Base-by-base conservation (phyloP, 352 stramenopile genomes). In the Pythium aquatile region DNA sequence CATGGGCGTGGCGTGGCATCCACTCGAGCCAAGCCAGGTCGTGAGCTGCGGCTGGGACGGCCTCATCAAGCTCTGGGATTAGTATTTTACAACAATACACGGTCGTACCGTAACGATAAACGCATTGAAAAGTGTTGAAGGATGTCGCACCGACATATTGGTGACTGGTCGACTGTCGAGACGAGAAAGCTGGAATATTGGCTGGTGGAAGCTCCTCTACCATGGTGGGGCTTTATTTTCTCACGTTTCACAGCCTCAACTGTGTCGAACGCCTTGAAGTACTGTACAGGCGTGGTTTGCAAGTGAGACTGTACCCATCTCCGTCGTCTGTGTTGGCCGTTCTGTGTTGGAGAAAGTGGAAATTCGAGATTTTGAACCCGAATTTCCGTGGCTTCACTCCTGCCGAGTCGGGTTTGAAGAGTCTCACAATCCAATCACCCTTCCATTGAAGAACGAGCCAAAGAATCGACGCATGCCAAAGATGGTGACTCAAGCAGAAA, bases 21-120 rank as follows among this genome's bases (percentile, higher is more conserved):
- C 97, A 14, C 72, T 99, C n/a, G 94, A 99, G 69, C 86, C 96
- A 2, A 98, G 89, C 60, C 91, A 91, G 66, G 89, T 99, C 7
- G 96, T 98, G 61, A 98, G 91, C 28, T 99, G 97, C 70, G 97
- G 97, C 32, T 99, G 97, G 98, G 98, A 99, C 78, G 97, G 97
- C 0, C 80, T 98, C 46, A 99, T 99, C 70, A 99, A 99, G 79
- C 93, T 99, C 54, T 99, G 98, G 98, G 91, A 99, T 72, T 99
- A 96, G 58, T 55, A 24, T 24, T 24, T 24, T 24, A 47, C 40
- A 47, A 30, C n/a, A 51, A 51, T 51, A 51, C 44, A 51, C 24
- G 6, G 5, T 9, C 42, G 42, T 26, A 42, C 37, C 37, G 10
- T n/a, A 42, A 9, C 37, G 3, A 42, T 16, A 42, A 9, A 42